Evolutionary conservation across 768 basidiomycete genomes (phyloP).

Genomic region (Kwoniella heveanensis): DNA sequence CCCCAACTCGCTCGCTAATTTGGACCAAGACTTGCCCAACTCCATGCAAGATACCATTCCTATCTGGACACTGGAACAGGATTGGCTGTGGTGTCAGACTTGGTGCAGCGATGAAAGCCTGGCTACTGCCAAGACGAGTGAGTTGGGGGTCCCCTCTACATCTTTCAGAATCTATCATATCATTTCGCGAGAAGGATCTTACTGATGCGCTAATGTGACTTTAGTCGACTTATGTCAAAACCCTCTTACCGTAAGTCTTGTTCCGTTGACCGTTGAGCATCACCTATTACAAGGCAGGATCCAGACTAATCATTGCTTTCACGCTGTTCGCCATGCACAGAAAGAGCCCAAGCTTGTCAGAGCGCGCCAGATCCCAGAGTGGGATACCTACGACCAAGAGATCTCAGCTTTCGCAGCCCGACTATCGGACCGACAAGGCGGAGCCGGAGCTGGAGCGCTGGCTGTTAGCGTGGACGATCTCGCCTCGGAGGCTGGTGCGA

Average conservation of each 20-base stretch:
- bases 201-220: slow-evolving; percentile 16
- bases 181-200: no score
- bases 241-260: slow-evolving; percentile 80
- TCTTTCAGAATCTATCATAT: no score
- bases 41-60: slow-evolving; percentile 89
- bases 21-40: slow-evolving; percentile 97
- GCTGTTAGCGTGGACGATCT: slow-evolving; percentile 47
- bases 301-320: no score
- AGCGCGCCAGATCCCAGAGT: slow-evolving; percentile 93
- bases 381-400: slow-evolving; percentile 91
- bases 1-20: slow-evolving; percentile 87
- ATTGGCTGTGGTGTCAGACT: slow-evolving; percentile 99
- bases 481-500: slow-evolving; percentile 14
- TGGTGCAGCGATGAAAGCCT: slow-evolving; percentile 72
- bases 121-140: slow-evolving; percentile 57
- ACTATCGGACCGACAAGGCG: slow-evolving; percentile 14
- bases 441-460: slow-evolving; percentile 25
- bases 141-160: slow-evolving; percentile 16
- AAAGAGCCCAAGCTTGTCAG: slow-evolving; percentile 95
- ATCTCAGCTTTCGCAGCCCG: slow-evolving; percentile 78
- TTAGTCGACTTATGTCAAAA: slow-evolving; percentile 97
- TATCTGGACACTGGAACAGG: slow-evolving; percentile 84
- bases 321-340: no score
- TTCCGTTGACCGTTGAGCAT: no score
- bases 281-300: no score